phyloP scores from a whole-genome alignment of 2,329 filamentous ascomycete species.

The Emericellopsis cladophorae region DNA sequence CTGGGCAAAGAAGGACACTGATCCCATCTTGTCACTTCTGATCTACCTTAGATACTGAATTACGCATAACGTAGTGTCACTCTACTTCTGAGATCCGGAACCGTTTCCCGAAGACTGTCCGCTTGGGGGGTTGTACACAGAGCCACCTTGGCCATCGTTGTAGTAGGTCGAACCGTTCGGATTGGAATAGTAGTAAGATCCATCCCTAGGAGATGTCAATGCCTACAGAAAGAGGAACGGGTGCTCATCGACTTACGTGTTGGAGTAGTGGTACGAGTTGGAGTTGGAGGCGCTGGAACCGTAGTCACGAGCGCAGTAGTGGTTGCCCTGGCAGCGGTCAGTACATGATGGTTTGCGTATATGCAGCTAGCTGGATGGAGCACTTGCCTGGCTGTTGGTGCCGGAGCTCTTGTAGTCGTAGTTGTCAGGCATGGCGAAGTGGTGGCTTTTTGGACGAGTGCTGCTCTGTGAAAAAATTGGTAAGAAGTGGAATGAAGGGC shows the following conservation, averaged over 20 bases:
- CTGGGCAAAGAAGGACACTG: too few species aligned
- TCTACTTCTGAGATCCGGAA: too few species aligned
- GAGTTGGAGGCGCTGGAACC: conserved; percentile 38
- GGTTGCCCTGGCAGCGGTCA: conserved; percentile 42
- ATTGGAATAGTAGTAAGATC: conserved; percentile 66
- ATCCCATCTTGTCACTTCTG: too few species aligned
- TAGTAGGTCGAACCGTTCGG: conserved; percentile 56
- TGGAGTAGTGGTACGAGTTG: conserved; percentile 58
- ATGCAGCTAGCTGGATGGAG: not conserved
- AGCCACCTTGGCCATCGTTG: conserved; percentile 44
- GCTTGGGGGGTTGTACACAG: conserved; percentile 47
- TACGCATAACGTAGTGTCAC: too few species aligned
- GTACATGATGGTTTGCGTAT: not conserved
- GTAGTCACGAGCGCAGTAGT: conserved; percentile 54
- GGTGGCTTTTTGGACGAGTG: too few species aligned
- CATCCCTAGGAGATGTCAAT: conserved; percentile 26
- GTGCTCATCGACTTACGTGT: conserved; percentile 28
- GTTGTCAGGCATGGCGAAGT: conserved; percentile 6
- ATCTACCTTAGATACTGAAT: too few species aligned
- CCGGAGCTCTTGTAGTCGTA: conserved; percentile 38
- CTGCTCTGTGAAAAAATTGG: too few species aligned
- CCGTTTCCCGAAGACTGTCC: conserved; percentile 11
- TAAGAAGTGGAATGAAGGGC: too few species aligned
- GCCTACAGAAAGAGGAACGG: too few species aligned
- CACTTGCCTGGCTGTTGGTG: conserved; percentile 47